Conservation (phyloP, 23 red algal species). For the Gracilaria domingensis region DNA sequence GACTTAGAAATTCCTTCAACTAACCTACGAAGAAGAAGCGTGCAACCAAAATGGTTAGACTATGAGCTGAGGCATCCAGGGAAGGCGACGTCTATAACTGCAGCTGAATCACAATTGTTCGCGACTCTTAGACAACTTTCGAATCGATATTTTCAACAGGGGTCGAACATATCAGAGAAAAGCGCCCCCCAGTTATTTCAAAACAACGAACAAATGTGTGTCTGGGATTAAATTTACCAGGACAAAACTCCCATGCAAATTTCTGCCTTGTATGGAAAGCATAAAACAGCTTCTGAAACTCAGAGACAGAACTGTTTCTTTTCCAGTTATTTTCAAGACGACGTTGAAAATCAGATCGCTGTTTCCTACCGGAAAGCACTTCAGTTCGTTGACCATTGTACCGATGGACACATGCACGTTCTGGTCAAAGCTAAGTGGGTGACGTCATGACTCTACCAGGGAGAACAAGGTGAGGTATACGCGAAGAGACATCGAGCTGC, state of each 20-base stretch:
- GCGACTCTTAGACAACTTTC: too few relatives aligned
- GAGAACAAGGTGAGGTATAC: slow-evolving; percentile 9
- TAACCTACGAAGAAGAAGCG: background rate
- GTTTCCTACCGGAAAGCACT: slow-evolving; percentile 9
- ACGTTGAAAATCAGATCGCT: background rate
- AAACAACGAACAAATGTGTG: background rate
- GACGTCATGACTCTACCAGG: background rate
- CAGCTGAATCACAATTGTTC: too few relatives aligned
- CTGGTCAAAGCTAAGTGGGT: slow-evolving; percentile 1
- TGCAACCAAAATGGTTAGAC: background rate
- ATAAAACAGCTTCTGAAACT: too few relatives aligned
- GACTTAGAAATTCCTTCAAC: background rate
- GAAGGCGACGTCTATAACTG: background rate
- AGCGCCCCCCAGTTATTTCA: background rate
- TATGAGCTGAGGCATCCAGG: background rate
- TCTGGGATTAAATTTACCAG: background rate
- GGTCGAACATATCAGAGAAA: background rate
- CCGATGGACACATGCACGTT: background rate
- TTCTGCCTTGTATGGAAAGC: background rate
- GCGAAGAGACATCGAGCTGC: background rate
- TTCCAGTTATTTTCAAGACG: background rate
- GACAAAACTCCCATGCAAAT: background rate
- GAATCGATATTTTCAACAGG: background rate
- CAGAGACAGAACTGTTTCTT: slow-evolving; percentile 18
- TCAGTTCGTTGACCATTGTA: background rate